A percentile compares a stretch with the other conserved stretches of the same genome.
Evolutionary conservation across 306 rosid species (phyloP).

Genomic region (Rosa multiflora): DNA sequence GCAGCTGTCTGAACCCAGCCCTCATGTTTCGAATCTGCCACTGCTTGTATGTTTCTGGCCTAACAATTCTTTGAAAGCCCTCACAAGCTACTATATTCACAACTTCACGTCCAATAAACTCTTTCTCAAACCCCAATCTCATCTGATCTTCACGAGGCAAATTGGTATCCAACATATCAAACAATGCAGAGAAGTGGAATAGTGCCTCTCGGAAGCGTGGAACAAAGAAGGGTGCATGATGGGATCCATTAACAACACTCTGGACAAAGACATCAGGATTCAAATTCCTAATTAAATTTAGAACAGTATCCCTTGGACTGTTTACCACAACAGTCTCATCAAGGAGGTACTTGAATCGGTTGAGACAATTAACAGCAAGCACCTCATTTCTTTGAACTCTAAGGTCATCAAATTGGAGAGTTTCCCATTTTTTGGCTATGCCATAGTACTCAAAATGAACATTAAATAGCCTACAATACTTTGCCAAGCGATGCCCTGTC

Average conservation of each 20-base stretch:
- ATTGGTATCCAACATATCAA: conserved; percentile 52
- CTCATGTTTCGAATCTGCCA: conserved; percentile 54
- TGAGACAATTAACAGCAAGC: conserved; percentile 45
- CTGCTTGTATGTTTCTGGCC: conserved; percentile 68
- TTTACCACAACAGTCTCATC: conserved; percentile 54
- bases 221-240: conserved; percentile 60
- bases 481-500: conserved; percentile 41
- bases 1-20: conserved; percentile 54
- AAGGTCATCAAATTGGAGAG: conserved; percentile 47
- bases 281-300: conserved; percentile 39
- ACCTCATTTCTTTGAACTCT: conserved; percentile 45
- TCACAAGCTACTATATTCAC: conserved; percentile 60
- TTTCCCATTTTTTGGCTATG: conserved; percentile 63
- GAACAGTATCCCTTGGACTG: conserved; percentile 59
- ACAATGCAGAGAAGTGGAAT: conserved; percentile 51
- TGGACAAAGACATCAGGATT: conserved; percentile 50
- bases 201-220: conserved; percentile 65
- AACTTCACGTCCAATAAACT: conserved; percentile 50
- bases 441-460: conserved; percentile 53
- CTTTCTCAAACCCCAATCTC: conserved; percentile 56
- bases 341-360: conserved; percentile 44
- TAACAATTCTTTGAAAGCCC: conserved; percentile 52
- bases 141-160: conserved; percentile 36
- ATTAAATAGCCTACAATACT: conserved; percentile 29
- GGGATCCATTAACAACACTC: conserved; percentile 39